phyloP scores from a whole-genome alignment of 352 stramenopile genomes.

The Blastocystis sp. region DNA sequence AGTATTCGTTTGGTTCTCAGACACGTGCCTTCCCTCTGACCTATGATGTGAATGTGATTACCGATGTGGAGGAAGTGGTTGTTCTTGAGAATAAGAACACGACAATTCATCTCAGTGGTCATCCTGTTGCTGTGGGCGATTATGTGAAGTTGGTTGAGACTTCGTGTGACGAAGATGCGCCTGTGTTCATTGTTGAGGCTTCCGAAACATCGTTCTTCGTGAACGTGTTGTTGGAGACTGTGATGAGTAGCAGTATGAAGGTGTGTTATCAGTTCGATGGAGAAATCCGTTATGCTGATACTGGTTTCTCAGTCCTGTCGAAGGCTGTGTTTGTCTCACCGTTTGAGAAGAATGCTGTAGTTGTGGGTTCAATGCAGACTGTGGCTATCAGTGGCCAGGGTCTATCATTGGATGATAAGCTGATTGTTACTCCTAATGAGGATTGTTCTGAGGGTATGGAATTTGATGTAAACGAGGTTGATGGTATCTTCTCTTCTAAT shows the following conservation, averaged over 20 bases:
- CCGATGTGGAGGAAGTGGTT: background rate
- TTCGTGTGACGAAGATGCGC: conserved; percentile 12
- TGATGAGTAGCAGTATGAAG: background rate
- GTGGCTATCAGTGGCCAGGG: background rate
- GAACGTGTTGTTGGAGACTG: background rate
- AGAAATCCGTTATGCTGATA: conserved; percentile 5
- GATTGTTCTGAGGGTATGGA: background rate
- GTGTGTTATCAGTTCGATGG: conserved; percentile 49
- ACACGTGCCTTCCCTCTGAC: background rate
- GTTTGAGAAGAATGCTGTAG: conserved; percentile 30
- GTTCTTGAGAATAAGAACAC: background rate
- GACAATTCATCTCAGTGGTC: background rate
- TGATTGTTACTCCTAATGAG: background rate
- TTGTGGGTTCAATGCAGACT: background rate
- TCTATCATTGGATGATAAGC: background rate
- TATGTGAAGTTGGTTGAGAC: background rate
- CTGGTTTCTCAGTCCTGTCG: background rate
- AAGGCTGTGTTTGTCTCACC: background rate
- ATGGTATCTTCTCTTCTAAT: background rate
- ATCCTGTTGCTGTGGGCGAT: background rate
- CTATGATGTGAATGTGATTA: background rate
- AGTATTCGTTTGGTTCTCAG: conserved; percentile 12
- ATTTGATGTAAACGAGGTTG: background rate
- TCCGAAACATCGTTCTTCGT: background rate
- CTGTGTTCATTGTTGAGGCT: background rate